These are phyloP conservation scores for Camelina sativa DNA, from an alignment of 345 rosid genomes.

Conservation along the genomic window DNA sequence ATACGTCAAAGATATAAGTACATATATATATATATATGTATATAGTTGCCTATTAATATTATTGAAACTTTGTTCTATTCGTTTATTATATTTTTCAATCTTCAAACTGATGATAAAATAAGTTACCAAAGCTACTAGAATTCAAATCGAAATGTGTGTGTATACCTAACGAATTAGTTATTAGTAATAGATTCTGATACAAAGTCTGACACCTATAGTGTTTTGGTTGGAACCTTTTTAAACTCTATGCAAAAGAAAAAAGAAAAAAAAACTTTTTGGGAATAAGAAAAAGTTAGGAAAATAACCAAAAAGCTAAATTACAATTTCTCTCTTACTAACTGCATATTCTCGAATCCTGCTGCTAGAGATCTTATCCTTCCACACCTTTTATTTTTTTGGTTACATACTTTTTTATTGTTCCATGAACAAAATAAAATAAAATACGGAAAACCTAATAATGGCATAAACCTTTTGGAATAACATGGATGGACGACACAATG, in stretches of 20 bases:
- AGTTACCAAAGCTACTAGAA: neutral
- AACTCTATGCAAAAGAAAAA: neutral
- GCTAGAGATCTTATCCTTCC: conserved; percentile 29
- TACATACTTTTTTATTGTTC: no score
- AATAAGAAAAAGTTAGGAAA: conserved; percentile 33
- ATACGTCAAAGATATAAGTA: conserved; percentile 7
- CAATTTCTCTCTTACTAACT: neutral
- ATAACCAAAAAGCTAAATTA: conserved; percentile 38
- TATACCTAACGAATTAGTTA: conserved; percentile 11
- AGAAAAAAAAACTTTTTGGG: neutral
- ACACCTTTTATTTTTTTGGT: neutral
- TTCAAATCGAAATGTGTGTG: neutral
- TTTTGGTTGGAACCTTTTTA: conserved; percentile 21
- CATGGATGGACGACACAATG: conserved; percentile 34
- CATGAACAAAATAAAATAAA: no score
- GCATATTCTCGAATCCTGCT: conserved; percentile 38
- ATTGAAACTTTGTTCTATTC: neutral
- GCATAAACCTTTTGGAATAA: neutral
- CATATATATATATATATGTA: neutral
- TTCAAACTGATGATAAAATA: neutral
- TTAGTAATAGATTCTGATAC: neutral
- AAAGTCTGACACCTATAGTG: conserved; percentile 19
- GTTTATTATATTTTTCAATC: neutral
- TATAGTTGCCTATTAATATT: neutral
- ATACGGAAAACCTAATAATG: conserved; percentile 1